Percentiles rank a stretch among this genome's conserved stretches.
Evolutionary conservation across 176 grass and related monocot genomes (phyloP).

Genomic region (Paspalum notatum): DNA sequence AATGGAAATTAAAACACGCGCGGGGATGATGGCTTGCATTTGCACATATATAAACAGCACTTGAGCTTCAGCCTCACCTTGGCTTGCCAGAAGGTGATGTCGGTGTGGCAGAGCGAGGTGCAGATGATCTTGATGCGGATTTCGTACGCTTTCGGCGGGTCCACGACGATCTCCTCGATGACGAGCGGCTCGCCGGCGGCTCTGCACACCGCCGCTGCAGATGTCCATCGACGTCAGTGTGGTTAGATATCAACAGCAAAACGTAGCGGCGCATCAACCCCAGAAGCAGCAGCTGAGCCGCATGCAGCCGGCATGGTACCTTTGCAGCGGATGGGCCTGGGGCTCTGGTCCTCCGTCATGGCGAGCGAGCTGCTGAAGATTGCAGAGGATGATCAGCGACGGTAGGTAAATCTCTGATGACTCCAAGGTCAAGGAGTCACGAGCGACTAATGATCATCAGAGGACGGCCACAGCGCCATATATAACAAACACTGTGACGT

Average conservation of each 20-base stretch:
- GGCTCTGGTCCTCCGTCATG: slow-evolving; percentile 36
- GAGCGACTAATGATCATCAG: too few relatives aligned
- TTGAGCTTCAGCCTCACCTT: background rate
- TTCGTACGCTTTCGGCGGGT: slow-evolving; percentile 64
- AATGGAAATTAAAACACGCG: background rate
- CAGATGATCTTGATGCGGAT: slow-evolving; percentile 68
- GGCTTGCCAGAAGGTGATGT: slow-evolving; percentile 60
- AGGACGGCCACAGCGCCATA: too few relatives aligned
- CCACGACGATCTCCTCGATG: slow-evolving; percentile 82
- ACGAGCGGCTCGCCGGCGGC: slow-evolving; percentile 55
- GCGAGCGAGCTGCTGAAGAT: background rate
- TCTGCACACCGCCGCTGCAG: slow-evolving; percentile 69
- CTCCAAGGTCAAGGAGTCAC: too few relatives aligned
- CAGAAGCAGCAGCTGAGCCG: too few relatives aligned
- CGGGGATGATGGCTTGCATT: background rate
- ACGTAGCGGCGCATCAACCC: too few relatives aligned
- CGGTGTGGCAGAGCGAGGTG: slow-evolving; percentile 76
- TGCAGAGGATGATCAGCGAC: too few relatives aligned
- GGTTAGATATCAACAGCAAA: background rate
- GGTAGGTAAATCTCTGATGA: too few relatives aligned
- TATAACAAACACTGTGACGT: too few relatives aligned
- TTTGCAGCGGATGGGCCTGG: slow-evolving; percentile 71
- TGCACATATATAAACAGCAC: background rate
- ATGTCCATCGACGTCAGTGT: background rate
- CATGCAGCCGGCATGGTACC: slow-evolving; percentile 33